Conservation (phyloP, 2,329 filamentous ascomycete species). For the Chaetothyriales sp. region DNA sequence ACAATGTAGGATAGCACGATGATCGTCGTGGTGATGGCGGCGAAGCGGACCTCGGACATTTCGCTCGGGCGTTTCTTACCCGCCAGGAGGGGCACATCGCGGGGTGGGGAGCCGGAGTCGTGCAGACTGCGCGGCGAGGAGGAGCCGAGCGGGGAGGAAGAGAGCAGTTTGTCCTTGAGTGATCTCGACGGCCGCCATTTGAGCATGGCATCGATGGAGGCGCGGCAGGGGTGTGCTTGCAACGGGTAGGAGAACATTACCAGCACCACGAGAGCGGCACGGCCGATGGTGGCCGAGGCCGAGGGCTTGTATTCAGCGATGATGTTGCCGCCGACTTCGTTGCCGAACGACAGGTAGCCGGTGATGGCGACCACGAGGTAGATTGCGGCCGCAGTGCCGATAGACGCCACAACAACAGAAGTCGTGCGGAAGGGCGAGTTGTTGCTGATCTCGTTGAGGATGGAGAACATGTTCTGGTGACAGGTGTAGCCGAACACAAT, state of each 20-base stretch:
- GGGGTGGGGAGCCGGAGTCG: constrained; percentile 27
- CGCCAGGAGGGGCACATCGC: constrained; percentile 26
- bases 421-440: constrained; percentile 66
- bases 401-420: constrained; percentile 64
- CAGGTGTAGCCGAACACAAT: constrained; percentile 99
- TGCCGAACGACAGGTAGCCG: constrained; percentile 88
- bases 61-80: constrained; percentile 33
- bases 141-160: constrained; percentile 15
- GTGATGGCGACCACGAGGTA: constrained; percentile 90
- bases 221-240: constrained; percentile 88
- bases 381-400: constrained; percentile 70
- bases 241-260: constrained; percentile 94
- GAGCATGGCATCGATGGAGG: constrained; percentile 85
- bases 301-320: constrained; percentile 75
- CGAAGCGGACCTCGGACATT: constrained; percentile 81
- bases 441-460: constrained; percentile 83
- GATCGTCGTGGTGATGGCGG: constrained; percentile 71
- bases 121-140: constrained; percentile 1
- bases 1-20: constrained; percentile 73
- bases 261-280: constrained; percentile 85
- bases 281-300: constrained; percentile 75
- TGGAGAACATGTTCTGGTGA: constrained; percentile 99
- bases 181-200: constrained; percentile 59
- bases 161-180: constrained; percentile 19
- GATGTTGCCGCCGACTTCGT: constrained; percentile 80